Base-by-base conservation (phyloP, 2,329 filamentous ascomycete species). In the Sarocladium kiliense region DNA sequence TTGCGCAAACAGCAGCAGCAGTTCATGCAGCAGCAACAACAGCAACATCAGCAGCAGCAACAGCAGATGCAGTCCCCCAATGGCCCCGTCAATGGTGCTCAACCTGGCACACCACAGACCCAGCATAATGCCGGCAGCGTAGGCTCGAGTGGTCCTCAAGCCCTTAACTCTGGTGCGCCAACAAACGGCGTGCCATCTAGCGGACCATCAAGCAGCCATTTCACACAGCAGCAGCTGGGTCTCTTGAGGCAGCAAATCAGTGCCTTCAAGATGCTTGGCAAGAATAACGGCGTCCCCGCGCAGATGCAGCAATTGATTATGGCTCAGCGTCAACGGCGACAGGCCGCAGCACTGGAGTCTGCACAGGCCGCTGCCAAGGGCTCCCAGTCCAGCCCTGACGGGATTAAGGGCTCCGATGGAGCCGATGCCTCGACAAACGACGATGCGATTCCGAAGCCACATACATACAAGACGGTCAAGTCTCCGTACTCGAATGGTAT, bases 211-310 rank as follows among this genome's bases (percentile, higher is more conserved):
- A 71, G 70, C 21, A 79, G 79, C 53, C 85, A 85, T 58, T 92
- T 96, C 67, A 86, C 85, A 12, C 80, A 82, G 23, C 88, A 94
- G 56, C 94, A 99, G 68, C 75, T 96, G 45, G 78, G 81, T 23
- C 83, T 89, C 42, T 75, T 99, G 10, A 81, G 90, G 58, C 86
- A 89, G 61, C 94, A 99, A 68, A 96, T 97, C 53, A 80, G 87
- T 63, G 92, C 93, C 0, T 97, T 97, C 73, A 95, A 95, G 71
- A 80, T 91, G 61, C 78, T 99, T 3, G 87, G 89, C 4, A 95
- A 94, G 71, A 96, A 96, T 62, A 79, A 88, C 14, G 87, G 91
- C 1, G 84, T 97, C 3, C 91, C 93, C 1, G 72, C 82, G 27
- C 80, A 84, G 59, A 81, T 96, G 60, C 91, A 96, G 67, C 88